A percentile compares a stretch with the other conserved stretches of the same genome.
Conservation (phyloP, 176 grass and related monocot species). For the Hyparrhenia diplandra region DNA sequence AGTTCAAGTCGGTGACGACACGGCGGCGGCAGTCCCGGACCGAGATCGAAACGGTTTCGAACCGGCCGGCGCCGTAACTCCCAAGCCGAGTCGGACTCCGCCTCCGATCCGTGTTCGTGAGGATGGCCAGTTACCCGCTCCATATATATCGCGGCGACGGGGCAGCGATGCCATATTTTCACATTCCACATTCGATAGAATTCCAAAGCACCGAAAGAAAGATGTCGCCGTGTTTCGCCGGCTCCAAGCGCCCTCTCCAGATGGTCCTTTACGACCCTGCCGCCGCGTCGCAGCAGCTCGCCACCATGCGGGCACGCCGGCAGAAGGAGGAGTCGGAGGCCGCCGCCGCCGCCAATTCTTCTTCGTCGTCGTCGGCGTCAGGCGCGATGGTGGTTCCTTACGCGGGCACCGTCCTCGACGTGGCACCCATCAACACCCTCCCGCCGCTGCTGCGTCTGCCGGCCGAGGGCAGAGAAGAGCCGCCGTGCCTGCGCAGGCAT, state of each 20-base stretch:
- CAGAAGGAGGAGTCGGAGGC: too few relatives aligned
- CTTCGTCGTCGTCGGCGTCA: neutral
- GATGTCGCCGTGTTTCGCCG: neutral
- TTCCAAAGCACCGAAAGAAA: too few relatives aligned
- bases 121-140: too few relatives aligned
- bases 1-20: neutral
- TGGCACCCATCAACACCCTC: too few relatives aligned
- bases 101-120: neutral
- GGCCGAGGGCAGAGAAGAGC: neutral
- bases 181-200: neutral
- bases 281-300: neutral
- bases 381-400: too few relatives aligned
- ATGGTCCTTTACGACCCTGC: neutral
- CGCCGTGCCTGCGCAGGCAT: constrained; percentile 17
- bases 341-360: neutral
- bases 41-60: neutral
- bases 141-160: too few relatives aligned
- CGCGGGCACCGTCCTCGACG: too few relatives aligned
- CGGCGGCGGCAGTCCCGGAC: neutral
- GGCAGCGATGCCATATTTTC: too few relatives aligned
- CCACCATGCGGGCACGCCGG: neutral
- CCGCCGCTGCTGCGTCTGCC: too few relatives aligned
- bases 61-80: too few relatives aligned
- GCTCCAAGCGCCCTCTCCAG: neutral
- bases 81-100: neutral